phyloP scores from a whole-genome alignment of 345 rosid species.

The Euphorbia tirucalli region DNA sequence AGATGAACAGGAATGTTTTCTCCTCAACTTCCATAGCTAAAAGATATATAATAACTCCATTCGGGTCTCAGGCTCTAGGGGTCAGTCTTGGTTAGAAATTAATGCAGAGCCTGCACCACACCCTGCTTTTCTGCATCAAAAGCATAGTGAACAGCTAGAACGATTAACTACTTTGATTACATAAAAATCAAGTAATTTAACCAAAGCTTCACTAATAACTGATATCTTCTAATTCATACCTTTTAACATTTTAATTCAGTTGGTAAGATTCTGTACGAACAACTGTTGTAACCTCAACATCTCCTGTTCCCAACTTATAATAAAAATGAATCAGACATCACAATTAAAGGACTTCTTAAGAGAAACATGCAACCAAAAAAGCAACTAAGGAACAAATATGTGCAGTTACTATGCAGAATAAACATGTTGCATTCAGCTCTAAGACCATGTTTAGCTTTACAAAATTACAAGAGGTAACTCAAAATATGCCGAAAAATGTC shows the following conservation, averaged over 20 bases:
- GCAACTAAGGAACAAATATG: background rate
- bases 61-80: constrained; percentile 43
- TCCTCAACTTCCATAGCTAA: constrained; percentile 39
- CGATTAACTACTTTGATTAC: constrained; percentile 40
- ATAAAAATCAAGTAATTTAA: constrained; percentile 13
- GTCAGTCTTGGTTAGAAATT: constrained; percentile 58
- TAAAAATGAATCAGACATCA: background rate
- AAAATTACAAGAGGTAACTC: background rate
- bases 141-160: constrained; percentile 46
- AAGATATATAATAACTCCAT: constrained; percentile 45
- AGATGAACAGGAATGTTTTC: constrained; percentile 25
- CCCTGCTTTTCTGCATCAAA: constrained; percentile 65
- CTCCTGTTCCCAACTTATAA: background rate
- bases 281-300: constrained; percentile 1
- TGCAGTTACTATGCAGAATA: background rate
- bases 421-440: background rate
- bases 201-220: constrained; percentile 10
- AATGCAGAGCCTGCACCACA: constrained; percentile 63
- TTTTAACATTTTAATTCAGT: background rate
- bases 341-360: background rate
- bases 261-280: constrained; percentile 10
- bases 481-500: constrained; percentile 3
- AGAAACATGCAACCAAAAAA: background rate
- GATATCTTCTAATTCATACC: constrained; percentile 11
- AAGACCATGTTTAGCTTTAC: no score